Base-by-base conservation (phyloP, 2,329 filamentous ascomycete species). In the Trichoderma sp. region DNA sequence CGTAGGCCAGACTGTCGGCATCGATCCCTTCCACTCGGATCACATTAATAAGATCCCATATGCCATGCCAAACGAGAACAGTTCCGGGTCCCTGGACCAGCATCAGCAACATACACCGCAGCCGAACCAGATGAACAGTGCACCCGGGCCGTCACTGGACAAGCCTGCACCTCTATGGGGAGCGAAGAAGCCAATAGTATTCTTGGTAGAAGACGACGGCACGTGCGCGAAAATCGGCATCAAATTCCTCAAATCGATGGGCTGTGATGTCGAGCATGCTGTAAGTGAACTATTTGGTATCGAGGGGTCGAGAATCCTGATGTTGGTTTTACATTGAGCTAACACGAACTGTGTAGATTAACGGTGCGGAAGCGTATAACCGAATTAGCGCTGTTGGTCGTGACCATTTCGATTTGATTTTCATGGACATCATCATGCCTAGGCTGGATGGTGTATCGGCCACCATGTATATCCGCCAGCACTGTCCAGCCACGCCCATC, bases 391-490 rank as follows among this genome's bases (percentile, higher is more conserved):
- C 79, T 37, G 75, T 79, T 43, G 82, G 84, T 11, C 75, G 79
- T 43, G 79, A 81, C 37, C 76, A 86, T 37, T 91, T 87, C 74
- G 88, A 91, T 73, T 81, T 92, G 66, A 93, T 95, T 72, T 87
- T 95, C 71, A 95, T 95, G 92, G 92, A 96, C 77, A 95, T 99
- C 72, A 97, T 99, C 74, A 98, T 99, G 96, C 96, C 96, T 6
- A 92, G 94, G 72, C 85, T 98, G 66, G 96, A 98, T 76, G 96
- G 96, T 74, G 94, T 98, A 6, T 97, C 94, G 19, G 95, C 96
- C 3, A 97, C 94, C 69, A 92, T 96, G 76, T 89, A 97, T 71
- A 97, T 99, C 73, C 89, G 95, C 65, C 92, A 97, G 76, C 93
- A 95, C 71, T 90, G 94, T 72, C 88, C 89, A 47, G 88, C 90